phyloP scores from a whole-genome alignment of 306 rosid species.

The Adenanthera pavonina region DNA sequence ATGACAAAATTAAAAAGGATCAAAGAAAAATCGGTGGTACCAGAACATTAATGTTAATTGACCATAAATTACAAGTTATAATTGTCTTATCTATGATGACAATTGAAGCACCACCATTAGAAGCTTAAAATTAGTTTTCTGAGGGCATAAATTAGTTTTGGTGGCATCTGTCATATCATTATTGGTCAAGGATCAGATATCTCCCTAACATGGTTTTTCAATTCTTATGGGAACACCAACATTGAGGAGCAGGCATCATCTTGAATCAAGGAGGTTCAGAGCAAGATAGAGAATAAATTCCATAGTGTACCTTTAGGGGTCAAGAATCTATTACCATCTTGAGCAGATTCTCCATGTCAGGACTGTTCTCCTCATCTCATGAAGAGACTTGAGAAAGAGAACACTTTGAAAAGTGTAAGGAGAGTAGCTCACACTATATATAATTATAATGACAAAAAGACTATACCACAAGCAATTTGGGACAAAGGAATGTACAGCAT shows the following conservation, averaged over 20 bases:
- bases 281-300: constrained; percentile 20
- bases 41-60: not conserved
- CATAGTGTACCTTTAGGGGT: not conserved
- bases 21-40: not conserved
- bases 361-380: constrained; percentile 5
- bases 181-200: not conserved
- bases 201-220: not conserved
- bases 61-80: not conserved
- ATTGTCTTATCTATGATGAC: not conserved
- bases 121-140: constrained; percentile 20
- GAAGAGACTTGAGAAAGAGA: not conserved
- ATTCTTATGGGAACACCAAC: constrained; percentile 2
- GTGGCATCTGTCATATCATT: not conserved
- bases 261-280: not conserved
- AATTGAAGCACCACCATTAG: not conserved
- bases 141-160: not conserved
- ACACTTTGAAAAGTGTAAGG: not conserved
- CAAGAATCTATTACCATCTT: constrained; percentile 14
- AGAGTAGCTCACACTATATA: not conserved
- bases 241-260: constrained; percentile 16
- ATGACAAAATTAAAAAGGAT: not conserved
- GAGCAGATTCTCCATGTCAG: constrained; percentile 25
- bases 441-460: not conserved
- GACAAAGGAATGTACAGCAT: not conserved
- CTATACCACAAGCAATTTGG: not conserved